phyloP scores from a whole-genome alignment of 805 yeast species.

The Candida ponderosae region DNA sequence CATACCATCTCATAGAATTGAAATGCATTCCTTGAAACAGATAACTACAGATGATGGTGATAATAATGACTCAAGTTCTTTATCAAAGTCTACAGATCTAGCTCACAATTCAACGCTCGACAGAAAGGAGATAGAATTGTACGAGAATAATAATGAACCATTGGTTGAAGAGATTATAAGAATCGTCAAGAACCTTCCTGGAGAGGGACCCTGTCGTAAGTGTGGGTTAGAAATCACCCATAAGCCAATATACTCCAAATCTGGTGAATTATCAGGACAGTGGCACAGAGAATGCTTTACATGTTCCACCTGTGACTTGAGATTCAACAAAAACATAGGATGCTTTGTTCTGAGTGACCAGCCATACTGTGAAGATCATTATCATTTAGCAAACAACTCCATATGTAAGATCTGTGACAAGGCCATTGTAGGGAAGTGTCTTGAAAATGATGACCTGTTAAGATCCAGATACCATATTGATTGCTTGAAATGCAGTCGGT shows the following conservation, averaged over 20 bases:
- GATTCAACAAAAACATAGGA: slow-evolving; percentile 50
- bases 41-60: too few relatives aligned
- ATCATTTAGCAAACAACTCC: slow-evolving; percentile 68
- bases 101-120: neutral
- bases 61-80: neutral
- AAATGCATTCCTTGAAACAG: neutral
- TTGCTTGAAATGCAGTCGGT: slow-evolving; percentile 64
- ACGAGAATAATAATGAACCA: neutral
- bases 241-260: slow-evolving; percentile 76
- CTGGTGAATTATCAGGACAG: slow-evolving; percentile 76
- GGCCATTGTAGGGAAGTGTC: slow-evolving; percentile 88
- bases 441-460: slow-evolving; percentile 53
- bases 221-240: slow-evolving; percentile 51
- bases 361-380: slow-evolving; percentile 78
- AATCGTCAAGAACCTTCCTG: slow-evolving; percentile 35
- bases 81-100: neutral
- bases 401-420: slow-evolving; percentile 60
- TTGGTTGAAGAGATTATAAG: neutral
- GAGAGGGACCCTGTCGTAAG: slow-evolving; percentile 75
- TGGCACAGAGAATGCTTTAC: slow-evolving; percentile 89
- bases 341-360: slow-evolving; percentile 72
- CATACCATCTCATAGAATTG: neutral
- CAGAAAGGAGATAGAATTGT: neutral
- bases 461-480: slow-evolving; percentile 65
- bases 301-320: slow-evolving; percentile 55